Evolutionary conservation across 176 grass and related monocot species (phyloP), one percentile per base, ranked within the genome.

Genomic region (Luzula sylvatica): DNA sequence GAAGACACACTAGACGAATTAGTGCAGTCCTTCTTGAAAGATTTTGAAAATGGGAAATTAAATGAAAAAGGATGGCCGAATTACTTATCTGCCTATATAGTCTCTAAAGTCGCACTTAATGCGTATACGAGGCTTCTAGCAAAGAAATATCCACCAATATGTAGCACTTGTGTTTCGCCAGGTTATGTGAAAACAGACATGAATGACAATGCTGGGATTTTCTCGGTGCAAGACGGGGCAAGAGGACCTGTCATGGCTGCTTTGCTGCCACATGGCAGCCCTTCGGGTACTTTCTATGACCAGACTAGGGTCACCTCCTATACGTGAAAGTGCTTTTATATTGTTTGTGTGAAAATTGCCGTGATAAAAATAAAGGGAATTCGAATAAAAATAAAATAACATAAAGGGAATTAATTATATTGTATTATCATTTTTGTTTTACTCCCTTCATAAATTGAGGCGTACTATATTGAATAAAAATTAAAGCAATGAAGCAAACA

Each of bases 181-280:
- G 86, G 86, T 6, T 89, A 46, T 35, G 72, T 83, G 5, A 70
- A 72, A 66, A 83, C 79, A 1, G 80, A 80, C 21, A 17, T 80
- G 8, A 80, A 58, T 25, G 12, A 2, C 7, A 65, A 77, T 42
- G 42, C 43, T 0, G 80, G 86, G 1, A 2, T 52, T 7, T 43
- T 72, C 13, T 52, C 80, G n/a, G 52, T 68, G 0, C 72, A 80
- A 20, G 75, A 73, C 44, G 86, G 80, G n/a, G 86, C 65, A 16
- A 52, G 26, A 26, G 83, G 61, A 3, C 72, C 81, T 0, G 65
- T 70, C 26, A 56, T 28, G 42, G 45, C 80, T 45, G 80, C 64
- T 5, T 42, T 90, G 15, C 55, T 72, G 6, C 62, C 74, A 0
- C 12, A 69, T 42, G 50, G 58, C 21, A 15, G 58, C n/a, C 32